Base-by-base conservation (phyloP, 2,329 filamentous ascomycete genomes). In the Thelonectria blattea region DNA sequence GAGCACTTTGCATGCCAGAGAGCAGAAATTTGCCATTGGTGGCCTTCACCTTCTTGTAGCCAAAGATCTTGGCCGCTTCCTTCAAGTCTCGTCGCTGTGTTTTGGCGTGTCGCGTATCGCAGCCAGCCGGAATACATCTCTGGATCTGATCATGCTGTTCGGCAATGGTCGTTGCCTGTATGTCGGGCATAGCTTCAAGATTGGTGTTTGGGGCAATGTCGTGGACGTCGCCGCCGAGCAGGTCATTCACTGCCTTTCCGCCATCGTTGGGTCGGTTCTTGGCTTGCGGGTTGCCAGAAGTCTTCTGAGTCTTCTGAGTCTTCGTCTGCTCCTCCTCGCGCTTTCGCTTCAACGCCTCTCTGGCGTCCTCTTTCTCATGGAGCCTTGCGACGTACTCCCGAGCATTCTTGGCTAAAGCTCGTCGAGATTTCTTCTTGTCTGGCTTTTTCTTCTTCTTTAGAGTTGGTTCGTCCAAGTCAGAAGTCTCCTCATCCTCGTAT, bases 51-150 rank as follows among this genome's bases (percentile, higher is more conserved):
- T 58, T 60, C 12, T n/a, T 68, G 5, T 49, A 62, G 0, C 73
- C 71, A 1, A 73, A 73, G 0, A 62, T 5, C 2, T 22, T 51
- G 0, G 1, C 8, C 0, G 73, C 72, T 24, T 66, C 32, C 0
- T n/a, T 3, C 0, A 74, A 24, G 12, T 74, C 71, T 0, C 20
- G 15, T 0, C 6, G 1, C 14, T 75, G 72, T 0, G 65, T 61
- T 0, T 10, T 20, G 0, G 39, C 54, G 2, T 64, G 59, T 1
- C 71, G 22, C 0, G 48, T 68, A 22, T 74, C 69, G 0, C 22
- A 59, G 0, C 49, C 62, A 1, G 61, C 27, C 0, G 71, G 70
- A 0, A 73, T 67, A 1, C 22, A 48, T 0, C 49, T 20, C 1
- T 5, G 58, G 0, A 72, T 18, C 1, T 63, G 54, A 5, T 5